Evolutionary conservation across 2,329 filamentous ascomycete species (phyloP), one percentile per base, ranked within the genome.

Genomic region (Coniochaeta prunicola): DNA sequence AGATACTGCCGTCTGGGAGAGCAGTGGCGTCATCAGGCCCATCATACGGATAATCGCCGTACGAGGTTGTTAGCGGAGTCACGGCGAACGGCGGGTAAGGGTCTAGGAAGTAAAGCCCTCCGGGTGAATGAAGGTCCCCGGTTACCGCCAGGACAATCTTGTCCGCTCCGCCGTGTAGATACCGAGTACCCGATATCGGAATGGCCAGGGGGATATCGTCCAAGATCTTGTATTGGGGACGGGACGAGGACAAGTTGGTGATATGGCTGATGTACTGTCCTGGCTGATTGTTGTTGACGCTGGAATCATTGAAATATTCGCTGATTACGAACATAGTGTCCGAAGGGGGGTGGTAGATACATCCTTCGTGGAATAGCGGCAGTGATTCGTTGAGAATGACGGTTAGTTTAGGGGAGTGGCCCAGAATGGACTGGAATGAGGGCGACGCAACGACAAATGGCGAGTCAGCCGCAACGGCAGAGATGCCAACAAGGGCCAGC

Each of bases 1-100:
- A 81, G 26, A 81, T 71, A 6, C 69, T 70, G 4, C 76, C 75
- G 59, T 78, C 76, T 1, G 61, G 63, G 50, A 72, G 68, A 15
- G 77, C 67, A 6, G 78, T 73, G 3, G 81, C 76, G 58, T 81
- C 79, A 60, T 80, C 80, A 50, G 77, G 68, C 2, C 75, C 78
- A 64, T 80, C 81, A 65, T 82, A 81, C 2, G 71, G 68, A 8
- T 56, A 40, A 33, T 30, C 54, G 17, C 36, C 33, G 26, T 56
- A 56, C 17, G 53, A 33, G 12, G 53, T 55, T 1, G 53, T 55
- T 6, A 55, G n/a, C 15, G 53, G 53, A 19, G 53, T 34, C 5
- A 55, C 53, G 13, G 12, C n/a, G 21, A 55, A 55, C 4, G 53
- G 53, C 10, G 53, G 53, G 31, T 21, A 55, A n/a, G 53, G 53